Evolutionary conservation across 2,329 filamentous ascomycete genomes (phyloP), one percentile per base, ranked within the genome.

Genomic region (Arthrinium phaeospermum): DNA sequence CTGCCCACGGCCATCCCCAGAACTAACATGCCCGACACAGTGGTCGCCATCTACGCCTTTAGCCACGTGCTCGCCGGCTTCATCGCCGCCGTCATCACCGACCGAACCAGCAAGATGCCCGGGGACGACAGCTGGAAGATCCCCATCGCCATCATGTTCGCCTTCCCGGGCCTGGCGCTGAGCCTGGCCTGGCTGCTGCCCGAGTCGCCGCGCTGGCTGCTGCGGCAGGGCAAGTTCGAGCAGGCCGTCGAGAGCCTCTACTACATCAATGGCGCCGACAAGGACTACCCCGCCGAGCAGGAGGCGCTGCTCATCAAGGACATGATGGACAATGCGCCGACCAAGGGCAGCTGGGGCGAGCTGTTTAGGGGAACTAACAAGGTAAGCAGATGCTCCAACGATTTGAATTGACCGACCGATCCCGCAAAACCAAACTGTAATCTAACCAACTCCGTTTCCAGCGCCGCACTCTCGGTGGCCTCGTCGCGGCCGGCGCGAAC

Each of bases 21-120:
- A 68, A 2, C 64, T 68, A 27, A 69, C 24, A 5, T 10, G 5
- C 6, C 1, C 12, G 16, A 34, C 10, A 49, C 14, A 69, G 67
- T 30, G 67, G 41, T 45, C 34, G 64, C 64, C 7, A 69, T 46
- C 44, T 69, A 69, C 30, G 41, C 44, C 19, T 68, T 68, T 6
- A 57, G 51, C 14, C 51, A 57, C 51, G 51, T 57, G 6, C 27
- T 57, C 3, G 51, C 51, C 27, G 51, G 51, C 4, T 57, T 57
- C 51, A 57, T 57, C 1, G 51, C 51, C 27, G 51, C 51, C 27
- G 13, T 57, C 16, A 34, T 57, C 27, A 57, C 27, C 51, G 30
- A 57, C 27, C 6, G 4, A 5, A 57, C 51, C 27, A 57, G 51
- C 51, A 57, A 57, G 27, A 30, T 57, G 14, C 51, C 34, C 51